A percentile compares a stretch with the other conserved stretches of the same genome.
Evolutionary conservation across 805 yeast species (phyloP).

Genomic region (Cyberlindnera xylosilytica): DNA sequence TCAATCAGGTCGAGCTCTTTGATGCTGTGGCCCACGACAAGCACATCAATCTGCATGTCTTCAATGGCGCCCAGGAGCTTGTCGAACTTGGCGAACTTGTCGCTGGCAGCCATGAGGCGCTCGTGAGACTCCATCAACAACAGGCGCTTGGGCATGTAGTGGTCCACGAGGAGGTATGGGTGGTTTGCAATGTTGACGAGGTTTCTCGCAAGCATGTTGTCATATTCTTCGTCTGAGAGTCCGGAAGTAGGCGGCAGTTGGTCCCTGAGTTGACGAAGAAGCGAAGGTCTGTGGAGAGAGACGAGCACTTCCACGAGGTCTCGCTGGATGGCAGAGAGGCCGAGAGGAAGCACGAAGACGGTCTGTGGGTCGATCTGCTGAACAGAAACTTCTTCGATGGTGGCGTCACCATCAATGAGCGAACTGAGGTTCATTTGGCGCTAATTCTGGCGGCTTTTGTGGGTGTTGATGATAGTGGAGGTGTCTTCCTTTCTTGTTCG

Average conservation of each 20-base stretch:
- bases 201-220: slow-evolving; percentile 43
- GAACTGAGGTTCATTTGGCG: slow-evolving; percentile 15
- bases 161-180: slow-evolving; percentile 71
- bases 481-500: too few species aligned
- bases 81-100: slow-evolving; percentile 57
- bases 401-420: slow-evolving; percentile 11
- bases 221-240: slow-evolving; percentile 30
- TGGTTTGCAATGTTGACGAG: slow-evolving; percentile 54
- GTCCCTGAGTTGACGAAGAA: slow-evolving; percentile 22
- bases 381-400: neutral
- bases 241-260: neutral
- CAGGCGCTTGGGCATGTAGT: slow-evolving; percentile 69
- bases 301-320: slow-evolving; percentile 42
- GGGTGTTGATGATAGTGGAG: neutral
- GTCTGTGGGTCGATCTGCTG: neutral
- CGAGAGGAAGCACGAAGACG: slow-evolving; percentile 36
- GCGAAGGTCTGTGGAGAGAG: slow-evolving; percentile 38
- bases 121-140: slow-evolving; percentile 64
- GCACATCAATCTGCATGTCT: slow-evolving; percentile 28
- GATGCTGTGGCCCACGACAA: slow-evolving; percentile 55
- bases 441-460: slow-evolving; percentile 25
- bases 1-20: slow-evolving; percentile 79
- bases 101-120: slow-evolving; percentile 49
- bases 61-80: slow-evolving; percentile 31
- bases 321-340: slow-evolving; percentile 41